Conservation (phyloP, 164 flowering plant genomes). For the Houttuynia cordata region DNA sequence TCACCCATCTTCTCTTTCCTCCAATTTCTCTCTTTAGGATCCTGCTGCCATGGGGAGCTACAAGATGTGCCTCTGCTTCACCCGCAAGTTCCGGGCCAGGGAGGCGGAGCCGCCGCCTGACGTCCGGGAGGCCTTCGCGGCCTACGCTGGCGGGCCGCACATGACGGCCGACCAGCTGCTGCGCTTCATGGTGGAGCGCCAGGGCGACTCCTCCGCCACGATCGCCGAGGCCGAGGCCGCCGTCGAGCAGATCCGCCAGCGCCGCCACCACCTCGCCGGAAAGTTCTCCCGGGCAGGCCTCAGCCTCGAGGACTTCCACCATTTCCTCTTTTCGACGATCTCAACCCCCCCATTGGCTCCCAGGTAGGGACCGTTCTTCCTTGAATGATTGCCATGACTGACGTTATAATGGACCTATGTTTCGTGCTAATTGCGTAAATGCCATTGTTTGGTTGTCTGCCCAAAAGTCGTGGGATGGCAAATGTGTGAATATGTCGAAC, state of each 20-base stretch:
- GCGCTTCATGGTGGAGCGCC: slow-evolving; percentile 50
- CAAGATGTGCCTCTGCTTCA: slow-evolving; percentile 65
- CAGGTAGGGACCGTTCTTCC: slow-evolving; percentile 33
- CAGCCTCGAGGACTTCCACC: slow-evolving; percentile 56
- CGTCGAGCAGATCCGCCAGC: slow-evolving; percentile 25
- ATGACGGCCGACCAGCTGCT: slow-evolving; percentile 56
- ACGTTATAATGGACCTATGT: background rate
- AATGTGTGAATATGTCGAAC: background rate
- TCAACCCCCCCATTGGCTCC: slow-evolving; percentile 46
- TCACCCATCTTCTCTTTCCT: background rate
- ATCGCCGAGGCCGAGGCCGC: slow-evolving; percentile 33
- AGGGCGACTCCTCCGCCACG: slow-evolving; percentile 29
- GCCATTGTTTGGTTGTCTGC: background rate
- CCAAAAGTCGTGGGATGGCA: background rate
- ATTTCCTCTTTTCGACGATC: slow-evolving; percentile 48
- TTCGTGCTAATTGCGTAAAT: background rate
- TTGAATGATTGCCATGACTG: no score
- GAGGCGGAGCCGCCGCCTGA: slow-evolving; percentile 59
- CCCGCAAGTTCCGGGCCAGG: slow-evolving; percentile 51
- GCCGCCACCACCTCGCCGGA: slow-evolving; percentile 17
- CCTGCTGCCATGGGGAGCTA: slow-evolving; percentile 8
- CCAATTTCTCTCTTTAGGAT: background rate
- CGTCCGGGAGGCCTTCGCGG: slow-evolving; percentile 36
- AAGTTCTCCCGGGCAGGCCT: slow-evolving; percentile 18
- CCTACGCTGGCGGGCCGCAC: slow-evolving; percentile 25